phyloP scores from a whole-genome alignment of 495 filamentous ascomycete genomes.

The Diplogelasinospora grovesii region DNA sequence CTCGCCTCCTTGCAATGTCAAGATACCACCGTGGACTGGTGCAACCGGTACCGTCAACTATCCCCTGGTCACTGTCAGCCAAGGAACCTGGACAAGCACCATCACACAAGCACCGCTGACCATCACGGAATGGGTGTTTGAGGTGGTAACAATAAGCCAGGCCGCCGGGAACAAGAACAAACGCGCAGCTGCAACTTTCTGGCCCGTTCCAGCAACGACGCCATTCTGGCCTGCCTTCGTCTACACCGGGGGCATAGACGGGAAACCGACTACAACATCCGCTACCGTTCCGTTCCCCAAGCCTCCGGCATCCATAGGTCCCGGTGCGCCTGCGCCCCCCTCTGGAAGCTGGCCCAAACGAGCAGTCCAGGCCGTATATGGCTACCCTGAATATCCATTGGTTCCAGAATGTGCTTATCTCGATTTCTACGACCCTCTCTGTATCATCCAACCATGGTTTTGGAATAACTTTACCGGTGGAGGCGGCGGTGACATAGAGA shows the following conservation, averaged over 20 bases:
- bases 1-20: constrained; percentile 17
- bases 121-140: constrained; percentile 13
- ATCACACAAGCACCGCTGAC: constrained; percentile 19
- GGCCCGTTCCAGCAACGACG: background rate
- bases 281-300: background rate
- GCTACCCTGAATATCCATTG: no score
- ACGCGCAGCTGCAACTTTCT: no score
- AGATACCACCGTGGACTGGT: constrained; percentile 17
- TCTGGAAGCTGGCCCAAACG: constrained; percentile 1
- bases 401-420: no score
- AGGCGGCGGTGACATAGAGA: no score
- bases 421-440: no score
- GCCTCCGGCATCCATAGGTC: background rate
- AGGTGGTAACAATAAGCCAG: background rate
- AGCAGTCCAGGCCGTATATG: no score
- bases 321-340: background rate
- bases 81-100: constrained; percentile 20
- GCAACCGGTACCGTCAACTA: constrained; percentile 21
- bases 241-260: background rate
- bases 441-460: no score
- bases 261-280: background rate
- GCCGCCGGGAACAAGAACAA: background rate
- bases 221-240: background rate
- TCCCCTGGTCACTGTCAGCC: constrained; percentile 20
- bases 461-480: no score